Evolutionary conservation across 2,329 filamentous ascomycete genomes (phyloP).

Genomic region (Exophiala alcalophila): DNA sequence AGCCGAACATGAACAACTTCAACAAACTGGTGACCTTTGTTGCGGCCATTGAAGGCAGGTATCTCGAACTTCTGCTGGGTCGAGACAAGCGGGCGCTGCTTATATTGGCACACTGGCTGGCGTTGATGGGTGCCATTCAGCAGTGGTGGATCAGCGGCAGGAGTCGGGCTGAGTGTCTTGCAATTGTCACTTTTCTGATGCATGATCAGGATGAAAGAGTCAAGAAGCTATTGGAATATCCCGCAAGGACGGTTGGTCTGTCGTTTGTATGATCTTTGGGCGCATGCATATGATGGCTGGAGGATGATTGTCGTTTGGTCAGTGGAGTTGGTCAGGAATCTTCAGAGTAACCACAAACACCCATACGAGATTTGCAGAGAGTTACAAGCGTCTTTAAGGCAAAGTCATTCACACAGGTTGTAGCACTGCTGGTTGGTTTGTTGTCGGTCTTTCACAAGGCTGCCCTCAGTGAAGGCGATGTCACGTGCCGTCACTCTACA

Average conservation of each 20-base stretch:
- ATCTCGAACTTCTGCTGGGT: constrained; percentile 8
- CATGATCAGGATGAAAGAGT: constrained; percentile 13
- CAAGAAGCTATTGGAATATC: constrained; percentile 12
- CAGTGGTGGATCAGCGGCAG: constrained; percentile 24
- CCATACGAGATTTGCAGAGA: too few species aligned
- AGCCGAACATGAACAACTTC: constrained; percentile 14
- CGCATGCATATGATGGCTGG: too few species aligned
- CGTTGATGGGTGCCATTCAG: constrained; percentile 14
- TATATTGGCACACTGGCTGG: constrained; percentile 24
- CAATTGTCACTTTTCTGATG: constrained; percentile 18
- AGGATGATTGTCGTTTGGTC: too few species aligned
- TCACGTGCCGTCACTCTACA: neutral
- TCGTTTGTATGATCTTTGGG: too few species aligned
- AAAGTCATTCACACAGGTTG: too few species aligned
- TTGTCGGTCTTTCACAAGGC: constrained; percentile 4
- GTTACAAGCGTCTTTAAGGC: too few species aligned
- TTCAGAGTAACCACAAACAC: too few species aligned
- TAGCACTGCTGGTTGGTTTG: too few species aligned
- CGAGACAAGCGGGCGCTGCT: constrained; percentile 19
- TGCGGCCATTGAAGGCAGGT: constrained; percentile 4
- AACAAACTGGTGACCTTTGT: constrained; percentile 22
- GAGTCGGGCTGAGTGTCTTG: constrained; percentile 10
- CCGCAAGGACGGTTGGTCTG: constrained; percentile 11
- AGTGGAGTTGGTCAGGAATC: too few species aligned
- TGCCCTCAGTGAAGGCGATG: neutral